phyloP scores from a whole-genome alignment of 768 basidiomycete species.

The Pholiota molesta region DNA sequence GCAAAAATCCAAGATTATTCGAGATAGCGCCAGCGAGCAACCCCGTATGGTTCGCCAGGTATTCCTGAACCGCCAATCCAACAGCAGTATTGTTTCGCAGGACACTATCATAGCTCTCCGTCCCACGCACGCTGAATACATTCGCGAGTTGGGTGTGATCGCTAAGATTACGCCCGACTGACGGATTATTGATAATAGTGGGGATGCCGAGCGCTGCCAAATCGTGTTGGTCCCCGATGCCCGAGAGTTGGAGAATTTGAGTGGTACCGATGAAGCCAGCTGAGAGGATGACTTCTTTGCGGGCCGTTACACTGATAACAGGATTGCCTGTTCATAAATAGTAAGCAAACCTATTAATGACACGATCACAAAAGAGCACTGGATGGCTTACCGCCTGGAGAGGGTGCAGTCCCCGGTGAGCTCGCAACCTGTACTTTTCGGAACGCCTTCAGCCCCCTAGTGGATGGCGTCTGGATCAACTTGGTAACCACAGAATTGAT shows the following conservation, averaged over 20 bases:
- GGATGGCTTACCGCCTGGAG: neutral
- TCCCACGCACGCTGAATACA: slow-evolving; percentile 25
- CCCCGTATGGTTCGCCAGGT: slow-evolving; percentile 28
- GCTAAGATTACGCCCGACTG: slow-evolving; percentile 50
- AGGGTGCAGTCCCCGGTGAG: slow-evolving; percentile 3
- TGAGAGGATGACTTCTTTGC: slow-evolving; percentile 38
- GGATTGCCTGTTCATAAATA: neutral
- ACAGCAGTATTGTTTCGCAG: slow-evolving; percentile 23
- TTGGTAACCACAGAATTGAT: slow-evolving; percentile 34
- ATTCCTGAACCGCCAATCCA: slow-evolving; percentile 24
- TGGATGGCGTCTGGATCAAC: slow-evolving; percentile 22
- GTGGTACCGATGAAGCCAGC: slow-evolving; percentile 39
- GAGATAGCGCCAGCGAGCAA: slow-evolving; percentile 28
- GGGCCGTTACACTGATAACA: slow-evolving; percentile 19
- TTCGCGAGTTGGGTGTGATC: slow-evolving; percentile 36
- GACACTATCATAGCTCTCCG: slow-evolving; percentile 26
- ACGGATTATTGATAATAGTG: slow-evolving; percentile 37
- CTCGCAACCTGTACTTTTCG: slow-evolving; percentile 22
- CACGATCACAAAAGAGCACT: neutral
- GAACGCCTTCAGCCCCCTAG: slow-evolving; percentile 19
- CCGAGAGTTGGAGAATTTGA: slow-evolving; percentile 40
- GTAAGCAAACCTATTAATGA: neutral
- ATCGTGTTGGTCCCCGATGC: slow-evolving; percentile 40
- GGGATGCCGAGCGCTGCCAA: slow-evolving; percentile 39
- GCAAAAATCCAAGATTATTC: slow-evolving; percentile 32